phyloP scores from a whole-genome alignment of 1,284 basidiomycete species.

The Mycena citricolor region DNA sequence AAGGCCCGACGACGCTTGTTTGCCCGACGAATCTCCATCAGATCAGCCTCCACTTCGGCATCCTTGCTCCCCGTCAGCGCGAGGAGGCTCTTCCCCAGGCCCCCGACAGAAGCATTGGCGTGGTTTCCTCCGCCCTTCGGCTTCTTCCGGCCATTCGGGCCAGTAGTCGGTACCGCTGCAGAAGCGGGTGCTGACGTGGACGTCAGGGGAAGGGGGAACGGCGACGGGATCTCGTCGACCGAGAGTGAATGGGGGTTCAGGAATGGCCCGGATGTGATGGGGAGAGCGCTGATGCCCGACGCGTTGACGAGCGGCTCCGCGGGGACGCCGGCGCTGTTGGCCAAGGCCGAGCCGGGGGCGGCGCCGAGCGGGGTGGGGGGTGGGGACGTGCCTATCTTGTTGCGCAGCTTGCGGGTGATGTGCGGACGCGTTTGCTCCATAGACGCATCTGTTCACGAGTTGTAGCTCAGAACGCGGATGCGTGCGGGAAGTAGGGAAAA shows the following conservation, averaged over 20 bases:
- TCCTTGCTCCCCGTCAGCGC: slow-evolving; percentile 59
- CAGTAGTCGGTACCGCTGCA: slow-evolving; percentile 29
- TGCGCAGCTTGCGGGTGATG: slow-evolving; percentile 76
- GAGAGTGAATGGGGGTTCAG: slow-evolving; percentile 77
- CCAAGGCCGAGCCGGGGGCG: slow-evolving; percentile 31
- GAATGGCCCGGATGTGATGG: slow-evolving; percentile 65
- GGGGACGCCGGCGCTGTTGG: slow-evolving; percentile 34
- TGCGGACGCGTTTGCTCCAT: slow-evolving; percentile 77
- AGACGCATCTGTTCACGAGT: slow-evolving; percentile 64
- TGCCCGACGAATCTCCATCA: slow-evolving; percentile 72
- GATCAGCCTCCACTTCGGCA: slow-evolving; percentile 65
- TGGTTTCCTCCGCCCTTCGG: slow-evolving; percentile 58
- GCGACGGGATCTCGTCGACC: slow-evolving; percentile 79
- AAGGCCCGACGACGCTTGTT: slow-evolving; percentile 55
- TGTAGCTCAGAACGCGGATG: slow-evolving; percentile 7
- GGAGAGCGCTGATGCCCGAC: slow-evolving; percentile 40
- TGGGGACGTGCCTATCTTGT: slow-evolving; percentile 71
- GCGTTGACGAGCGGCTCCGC: slow-evolving; percentile 34
- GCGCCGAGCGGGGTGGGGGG: slow-evolving; percentile 52
- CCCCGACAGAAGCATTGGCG: slow-evolving; percentile 51
- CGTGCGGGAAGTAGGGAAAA: slow-evolving; percentile 15
- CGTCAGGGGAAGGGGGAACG: slow-evolving; percentile 75
- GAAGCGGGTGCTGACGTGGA: slow-evolving; percentile 40
- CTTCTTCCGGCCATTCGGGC: slow-evolving; percentile 48
- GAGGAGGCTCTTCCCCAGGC: slow-evolving; percentile 63